Evolutionary conservation across 2,329 filamentous ascomycete genomes (phyloP).

Genomic region (Ophiocordyceps camponoti-saundersi): DNA sequence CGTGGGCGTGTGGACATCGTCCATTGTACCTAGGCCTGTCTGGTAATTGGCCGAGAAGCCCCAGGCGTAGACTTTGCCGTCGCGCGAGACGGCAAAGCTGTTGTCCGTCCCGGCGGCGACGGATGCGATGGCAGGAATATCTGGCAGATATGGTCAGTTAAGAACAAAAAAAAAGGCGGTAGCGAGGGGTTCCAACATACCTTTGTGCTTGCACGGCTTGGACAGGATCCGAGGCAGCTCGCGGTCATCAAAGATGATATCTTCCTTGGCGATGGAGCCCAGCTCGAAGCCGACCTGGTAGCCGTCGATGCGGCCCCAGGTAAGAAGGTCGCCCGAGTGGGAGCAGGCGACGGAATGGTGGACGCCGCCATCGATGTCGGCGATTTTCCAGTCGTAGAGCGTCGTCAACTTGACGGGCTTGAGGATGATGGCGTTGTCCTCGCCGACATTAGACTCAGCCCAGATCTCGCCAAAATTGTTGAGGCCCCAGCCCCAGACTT

Average conservation of each 20-base stretch:
- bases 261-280: conserved; percentile 27
- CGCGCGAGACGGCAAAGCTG: conserved; percentile 51
- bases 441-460: conserved; percentile 36
- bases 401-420: conserved; percentile 50
- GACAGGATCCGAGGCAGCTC: conserved; percentile 48
- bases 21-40: conserved; percentile 60
- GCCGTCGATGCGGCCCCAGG: conserved; percentile 41
- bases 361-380: conserved; percentile 48
- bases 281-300: conserved; percentile 39
- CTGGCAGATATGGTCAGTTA: conserved; percentile 7
- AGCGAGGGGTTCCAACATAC: conserved; percentile 15
- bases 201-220: conserved; percentile 21
- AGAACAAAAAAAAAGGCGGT: neutral
- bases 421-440: conserved; percentile 49
- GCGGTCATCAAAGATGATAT: conserved; percentile 45
- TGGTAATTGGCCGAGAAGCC: conserved; percentile 70
- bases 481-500: conserved; percentile 67
- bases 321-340: conserved; percentile 35
- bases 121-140: conserved; percentile 31
- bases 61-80: conserved; percentile 63
- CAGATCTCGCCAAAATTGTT: conserved; percentile 77
- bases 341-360: conserved; percentile 60
- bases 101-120: conserved; percentile 56
- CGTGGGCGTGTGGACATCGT: conserved; percentile 64
- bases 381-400: conserved; percentile 47